A percentile compares a stretch with the other conserved stretches of the same genome.
These are phyloP conservation scores for Colletotrichum kahawae DNA, from an alignment of 2,329 filamentous ascomycete species.

Conservation along the genomic window DNA sequence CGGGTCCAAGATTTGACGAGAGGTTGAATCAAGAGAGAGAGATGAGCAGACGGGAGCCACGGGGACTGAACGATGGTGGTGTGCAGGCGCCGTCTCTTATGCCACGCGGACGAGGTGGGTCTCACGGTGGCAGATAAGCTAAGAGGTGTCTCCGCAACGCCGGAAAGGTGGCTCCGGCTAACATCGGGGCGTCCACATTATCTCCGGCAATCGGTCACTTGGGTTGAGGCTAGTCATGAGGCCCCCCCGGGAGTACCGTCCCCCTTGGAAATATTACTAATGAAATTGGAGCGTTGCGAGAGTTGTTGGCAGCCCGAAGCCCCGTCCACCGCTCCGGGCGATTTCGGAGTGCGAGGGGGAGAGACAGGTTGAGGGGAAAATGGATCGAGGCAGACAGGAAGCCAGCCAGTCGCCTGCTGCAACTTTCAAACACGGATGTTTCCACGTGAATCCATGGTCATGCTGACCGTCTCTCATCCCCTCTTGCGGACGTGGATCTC, in stretches of 20 bases:
- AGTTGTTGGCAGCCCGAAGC: background rate
- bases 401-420: background rate
- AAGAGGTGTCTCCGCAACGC: background rate
- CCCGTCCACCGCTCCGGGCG: background rate
- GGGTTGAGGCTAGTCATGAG: background rate
- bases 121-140: background rate
- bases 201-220: slow-evolving; percentile 11
- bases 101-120: background rate
- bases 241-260: background rate
- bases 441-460: background rate
- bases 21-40: background rate
- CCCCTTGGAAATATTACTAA: slow-evolving; percentile 1
- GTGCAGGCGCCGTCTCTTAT: background rate
- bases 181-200: slow-evolving; percentile 2
- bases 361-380: background rate
- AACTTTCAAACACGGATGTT: background rate
- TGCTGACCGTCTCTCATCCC: background rate
- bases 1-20: background rate
- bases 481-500: background rate
- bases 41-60: background rate
- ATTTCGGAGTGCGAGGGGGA: background rate
- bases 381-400: background rate
- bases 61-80: background rate
- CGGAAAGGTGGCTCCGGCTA: slow-evolving; percentile 2
- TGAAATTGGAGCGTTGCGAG: background rate